Evolutionary conservation across 164 flowering plant species (phyloP), one percentile per base, ranked within the genome.

Genomic region (Brasenia schreberi): DNA sequence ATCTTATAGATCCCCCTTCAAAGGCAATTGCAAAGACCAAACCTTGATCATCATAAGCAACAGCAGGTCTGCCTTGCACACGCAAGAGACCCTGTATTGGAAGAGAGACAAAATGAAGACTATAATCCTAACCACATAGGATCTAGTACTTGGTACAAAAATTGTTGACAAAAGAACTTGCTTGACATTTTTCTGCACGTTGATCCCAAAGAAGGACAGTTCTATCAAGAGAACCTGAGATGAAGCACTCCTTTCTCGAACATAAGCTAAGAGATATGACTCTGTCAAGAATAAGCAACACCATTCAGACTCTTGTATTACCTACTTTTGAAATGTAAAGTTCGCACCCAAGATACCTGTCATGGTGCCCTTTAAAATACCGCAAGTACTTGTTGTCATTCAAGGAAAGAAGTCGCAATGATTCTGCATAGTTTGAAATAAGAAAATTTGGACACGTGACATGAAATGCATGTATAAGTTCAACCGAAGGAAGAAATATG

Each of bases 341-440:
- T 12, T 45, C 7, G 11, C 53, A 45, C 7, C 14, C 4, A 52
- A 64, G 70, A 59, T 65, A 85, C 99, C 99, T 95, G 84, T 95
- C 99, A 74, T 90, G 99, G 65, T 95, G 99, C 63, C 97, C 99
- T 83, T 86, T 95, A 68, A 95, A 95, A 71, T 95, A 95, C 58
- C 99, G 87, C 84, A 95, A 77, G 75, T 95, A 95, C 78, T 95
- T 92, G 81, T 92, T 90, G 73, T 95, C 99, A 70, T 92, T 84
- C 82, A 92, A 83, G 11, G 97, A 92, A 59, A 95, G 94, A 67
- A 95, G 97, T 73, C 99, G 85, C 74, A 95, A 68, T 42, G 97
- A 92, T 80, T 95, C 99, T 94, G 85, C 67, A 79, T 3, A 52
- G 72, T 9, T 60, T 60, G 7, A 7, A 45, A 45, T 45, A 12